Conservation (phyloP, 129 eudicot species). For the Oenanthe sinensis region DNA sequence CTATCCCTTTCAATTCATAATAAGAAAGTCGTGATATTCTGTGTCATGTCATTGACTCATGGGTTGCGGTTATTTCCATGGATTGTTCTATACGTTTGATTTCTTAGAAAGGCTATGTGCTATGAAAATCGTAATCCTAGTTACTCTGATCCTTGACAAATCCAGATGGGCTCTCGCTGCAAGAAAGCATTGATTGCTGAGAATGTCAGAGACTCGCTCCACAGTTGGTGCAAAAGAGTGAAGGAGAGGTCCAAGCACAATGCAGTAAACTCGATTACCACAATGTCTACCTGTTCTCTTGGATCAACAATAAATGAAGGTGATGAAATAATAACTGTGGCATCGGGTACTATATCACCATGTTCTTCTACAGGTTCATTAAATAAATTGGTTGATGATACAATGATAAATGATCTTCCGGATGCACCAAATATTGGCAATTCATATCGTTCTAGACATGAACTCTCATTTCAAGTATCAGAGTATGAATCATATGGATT, state of each 20-base stretch:
- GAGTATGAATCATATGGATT: slow-evolving; percentile 33
- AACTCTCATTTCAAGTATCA: slow-evolving; percentile 43
- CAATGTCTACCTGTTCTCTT: slow-evolving; percentile 84
- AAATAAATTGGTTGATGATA: slow-evolving; percentile 27
- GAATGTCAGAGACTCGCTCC: slow-evolving; percentile 91
- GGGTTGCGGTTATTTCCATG: neutral
- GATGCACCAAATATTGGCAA: slow-evolving; percentile 21
- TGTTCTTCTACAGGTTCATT: slow-evolving; percentile 64
- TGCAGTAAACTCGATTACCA: slow-evolving; percentile 52
- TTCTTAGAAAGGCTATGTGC: neutral
- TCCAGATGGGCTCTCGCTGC: slow-evolving; percentile 92
- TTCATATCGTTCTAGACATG: slow-evolving; percentile 19
- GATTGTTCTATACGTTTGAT: neutral
- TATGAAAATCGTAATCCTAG: neutral
- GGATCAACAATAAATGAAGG: slow-evolving; percentile 70
- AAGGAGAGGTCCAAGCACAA: slow-evolving; percentile 62
- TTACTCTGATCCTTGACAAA: neutral
- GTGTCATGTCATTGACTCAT: neutral
- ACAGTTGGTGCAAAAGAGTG: slow-evolving; percentile 96
- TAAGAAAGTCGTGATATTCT: neutral
- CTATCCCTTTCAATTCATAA: neutral
- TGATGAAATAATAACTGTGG: slow-evolving; percentile 75
- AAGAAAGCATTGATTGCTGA: slow-evolving; percentile 88
- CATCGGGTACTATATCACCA: slow-evolving; percentile 66
- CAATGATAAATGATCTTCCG: slow-evolving; percentile 9